Evolutionary conservation across 768 basidiomycete genomes (phyloP), one percentile per base, ranked within the genome.

Genomic region (Pleurotus tuoliensis): DNA sequence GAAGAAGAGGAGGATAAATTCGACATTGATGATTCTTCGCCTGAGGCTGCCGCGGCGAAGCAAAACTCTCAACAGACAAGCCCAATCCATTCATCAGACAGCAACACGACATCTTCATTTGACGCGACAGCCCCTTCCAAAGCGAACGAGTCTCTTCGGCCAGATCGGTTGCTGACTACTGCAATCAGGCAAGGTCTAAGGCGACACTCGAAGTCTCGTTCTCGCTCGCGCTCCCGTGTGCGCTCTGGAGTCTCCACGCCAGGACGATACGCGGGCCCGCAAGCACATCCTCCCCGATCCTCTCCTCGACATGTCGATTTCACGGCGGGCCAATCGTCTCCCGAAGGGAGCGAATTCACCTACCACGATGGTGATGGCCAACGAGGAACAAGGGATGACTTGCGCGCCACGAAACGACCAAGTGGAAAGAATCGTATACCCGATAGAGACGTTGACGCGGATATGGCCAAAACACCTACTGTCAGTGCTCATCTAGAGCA

Each of bases 1-100:
- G 85, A 91, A 39, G 85, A 86, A 24, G 85, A 91, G 38, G 84
- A 91, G 38, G 90, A 93, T 66, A 82, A 81, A 63, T 98, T 86
- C 70, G 97, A 99, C 69, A 98, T 98, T 52, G 91, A 97, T 63
- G 95, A 98, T 71, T 88, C 88, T 16, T 87, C 88, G 4, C 77
- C 80, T 2, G 85, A 86, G 49, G 76, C 78, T 16, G 72, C 69
- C 8, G 61, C 61, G 9, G 59, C 66, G 1, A 12, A 22, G 47
- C 44, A 15, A 50, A 43, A 40, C 55, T 27, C 56, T 53, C 37
- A 58, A 27, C 39, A 55, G 61, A 60, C 34, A 56, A 55, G 43
- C 24, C 55, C 25, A 55, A 8, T 11, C 30, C 30, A 34, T 34
- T 34, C 30, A 11, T 34, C 30, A 34, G 30, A 34, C 11, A 34